Evolutionary conservation across 495 filamentous ascomycete species (phyloP).

Genomic region (Filosporella fistucella): DNA sequence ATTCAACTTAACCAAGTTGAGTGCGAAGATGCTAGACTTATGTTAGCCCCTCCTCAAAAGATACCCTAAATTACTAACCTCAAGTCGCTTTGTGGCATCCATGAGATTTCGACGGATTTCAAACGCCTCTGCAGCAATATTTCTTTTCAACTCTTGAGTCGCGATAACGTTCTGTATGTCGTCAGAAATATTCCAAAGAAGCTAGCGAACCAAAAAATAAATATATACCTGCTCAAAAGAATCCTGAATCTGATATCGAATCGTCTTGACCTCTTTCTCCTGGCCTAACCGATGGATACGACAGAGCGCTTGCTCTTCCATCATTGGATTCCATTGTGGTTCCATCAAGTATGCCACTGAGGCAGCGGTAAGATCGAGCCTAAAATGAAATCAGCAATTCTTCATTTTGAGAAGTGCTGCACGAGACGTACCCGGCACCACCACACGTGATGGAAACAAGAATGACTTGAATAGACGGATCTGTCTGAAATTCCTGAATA

Average conservation of each 20-base stretch:
- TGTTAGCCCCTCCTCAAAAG: no score
- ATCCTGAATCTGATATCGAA: slow-evolving; percentile 31
- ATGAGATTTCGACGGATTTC: no score
- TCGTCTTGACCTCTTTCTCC: slow-evolving; percentile 30
- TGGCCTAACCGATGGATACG: slow-evolving; percentile 36
- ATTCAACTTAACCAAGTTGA: no score
- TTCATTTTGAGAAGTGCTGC: background rate
- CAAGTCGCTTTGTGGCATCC: no score
- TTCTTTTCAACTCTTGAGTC: no score
- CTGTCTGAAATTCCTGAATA: slow-evolving; percentile 28
- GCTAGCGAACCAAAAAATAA: no score
- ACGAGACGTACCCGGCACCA: slow-evolving; percentile 31
- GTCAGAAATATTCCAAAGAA: no score
- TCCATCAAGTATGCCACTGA: slow-evolving; percentile 38
- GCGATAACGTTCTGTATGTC: no score
- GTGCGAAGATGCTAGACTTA: no score
- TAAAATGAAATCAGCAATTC: slow-evolving; percentile 10
- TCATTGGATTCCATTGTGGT: slow-evolving; percentile 36
- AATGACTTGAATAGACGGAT: slow-evolving; percentile 27
- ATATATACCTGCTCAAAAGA: slow-evolving; percentile 37
- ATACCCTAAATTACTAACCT: no score
- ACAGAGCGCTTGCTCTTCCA: slow-evolving; percentile 37
- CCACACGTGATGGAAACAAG: slow-evolving; percentile 38
- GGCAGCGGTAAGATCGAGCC: slow-evolving; percentile 32
- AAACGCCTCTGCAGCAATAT: no score